A percentile compares a stretch with the other conserved stretches of the same genome.
These are phyloP conservation scores for Coelastrella sp. DNA, from an alignment of 139 green algal genomes.

Conservation along the genomic window DNA sequence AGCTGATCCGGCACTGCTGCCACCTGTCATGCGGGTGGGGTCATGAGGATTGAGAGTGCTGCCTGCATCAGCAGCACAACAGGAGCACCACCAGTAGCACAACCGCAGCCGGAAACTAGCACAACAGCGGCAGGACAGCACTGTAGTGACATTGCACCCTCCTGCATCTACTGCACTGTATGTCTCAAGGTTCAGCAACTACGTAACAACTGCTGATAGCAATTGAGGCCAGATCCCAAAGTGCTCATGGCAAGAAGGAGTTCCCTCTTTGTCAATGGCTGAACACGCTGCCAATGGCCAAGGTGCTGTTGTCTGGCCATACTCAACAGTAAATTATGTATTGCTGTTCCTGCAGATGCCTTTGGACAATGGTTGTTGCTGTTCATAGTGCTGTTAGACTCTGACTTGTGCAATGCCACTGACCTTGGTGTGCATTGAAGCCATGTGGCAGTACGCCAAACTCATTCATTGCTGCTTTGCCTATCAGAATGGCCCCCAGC, in stretches of 20 bases:
- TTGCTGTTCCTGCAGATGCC: background rate
- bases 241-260: no score
- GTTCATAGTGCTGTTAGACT: background rate
- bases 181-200: no score
- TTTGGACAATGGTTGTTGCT: background rate
- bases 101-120: background rate
- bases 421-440: slow-evolving; percentile 6
- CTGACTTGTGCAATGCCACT: background rate
- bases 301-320: no score
- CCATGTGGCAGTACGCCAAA: slow-evolving; percentile 53
- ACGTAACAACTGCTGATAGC: no score
- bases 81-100: background rate
- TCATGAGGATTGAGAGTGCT: slow-evolving; percentile 13
- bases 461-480: slow-evolving; percentile 86
- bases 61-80: background rate
- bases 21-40: slow-evolving; percentile 19
- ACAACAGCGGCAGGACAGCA: no score
- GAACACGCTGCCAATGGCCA: no score
- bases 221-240: no score
- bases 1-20: slow-evolving; percentile 71
- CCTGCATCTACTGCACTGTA: no score
- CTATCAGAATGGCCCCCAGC: slow-evolving; percentile 79
- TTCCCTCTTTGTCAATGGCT: no score
- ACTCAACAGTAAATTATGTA: no score
- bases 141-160: no score